Percentiles rank a stretch among this genome's conserved stretches.
Evolutionary conservation across 2,329 filamentous ascomycete genomes (phyloP).

Genomic region (Colletotrichum tropicale): DNA sequence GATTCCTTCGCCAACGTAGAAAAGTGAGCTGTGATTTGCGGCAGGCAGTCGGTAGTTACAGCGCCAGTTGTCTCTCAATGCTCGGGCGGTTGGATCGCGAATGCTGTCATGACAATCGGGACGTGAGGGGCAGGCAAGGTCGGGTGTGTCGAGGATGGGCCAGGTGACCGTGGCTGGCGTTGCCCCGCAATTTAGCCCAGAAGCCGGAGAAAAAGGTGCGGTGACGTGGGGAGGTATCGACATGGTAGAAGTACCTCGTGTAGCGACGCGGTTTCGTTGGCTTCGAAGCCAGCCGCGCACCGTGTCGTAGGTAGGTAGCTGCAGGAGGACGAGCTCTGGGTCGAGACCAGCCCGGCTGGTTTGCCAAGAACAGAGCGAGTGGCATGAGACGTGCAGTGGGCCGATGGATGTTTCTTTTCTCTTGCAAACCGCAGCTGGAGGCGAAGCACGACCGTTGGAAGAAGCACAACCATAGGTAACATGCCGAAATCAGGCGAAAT

Average conservation of each 20-base stretch:
- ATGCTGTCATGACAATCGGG: constrained; percentile 1
- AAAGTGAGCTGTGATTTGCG: background rate
- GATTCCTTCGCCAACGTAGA: background rate
- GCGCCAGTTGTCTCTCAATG: background rate
- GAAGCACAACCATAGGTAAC: background rate
- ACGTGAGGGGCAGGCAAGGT: constrained; percentile 11
- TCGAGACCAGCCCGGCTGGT: background rate
- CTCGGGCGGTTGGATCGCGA: background rate
- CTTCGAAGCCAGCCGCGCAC: background rate
- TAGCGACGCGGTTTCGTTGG: background rate
- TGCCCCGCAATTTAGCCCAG: constrained; percentile 16
- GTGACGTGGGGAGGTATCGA: constrained; percentile 11
- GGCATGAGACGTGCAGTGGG: constrained; percentile 8
- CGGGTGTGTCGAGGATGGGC: background rate
- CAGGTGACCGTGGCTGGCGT: constrained; percentile 14
- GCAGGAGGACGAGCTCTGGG: background rate
- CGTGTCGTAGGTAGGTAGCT: background rate
- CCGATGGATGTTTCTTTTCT: background rate
- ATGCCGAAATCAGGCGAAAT: background rate
- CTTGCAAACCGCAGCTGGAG: background rate
- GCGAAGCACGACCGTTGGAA: background rate
- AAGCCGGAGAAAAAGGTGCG: constrained; percentile 17
- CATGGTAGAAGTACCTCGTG: constrained; percentile 11
- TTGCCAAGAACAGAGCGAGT: constrained; percentile 6
- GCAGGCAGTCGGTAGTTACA: background rate